Base-by-base conservation (phyloP, 2,329 filamentous ascomycete genomes). In the Xylariaceae sp. region DNA sequence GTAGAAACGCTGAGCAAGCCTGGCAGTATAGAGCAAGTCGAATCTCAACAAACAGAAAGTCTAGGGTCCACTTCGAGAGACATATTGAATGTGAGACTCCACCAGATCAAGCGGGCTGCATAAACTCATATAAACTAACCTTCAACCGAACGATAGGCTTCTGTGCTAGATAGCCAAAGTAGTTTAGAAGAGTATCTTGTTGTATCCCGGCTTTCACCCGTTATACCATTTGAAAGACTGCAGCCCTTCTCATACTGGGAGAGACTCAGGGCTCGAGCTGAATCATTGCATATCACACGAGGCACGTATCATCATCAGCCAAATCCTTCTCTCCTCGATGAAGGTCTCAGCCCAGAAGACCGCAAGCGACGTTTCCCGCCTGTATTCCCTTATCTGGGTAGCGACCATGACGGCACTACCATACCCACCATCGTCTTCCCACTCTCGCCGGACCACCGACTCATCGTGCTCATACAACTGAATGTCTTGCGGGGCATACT, bases 401-500 rank as follows among this genome's bases (percentile, higher is more conserved):
- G 34, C 6, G 40, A 37, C 14, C 12, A 39, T 21, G 43, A 57
- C 36, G 24, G 39, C 17, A 21, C 33, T 9, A 36, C 33, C 17
- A 45, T 57, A 5, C 63, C 63, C 6, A 12, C 43, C 17, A 53
- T 67, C 44, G 24, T 43, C 16, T 68, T 67, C 44, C 67, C 67
- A 3, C 47, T 69, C 3, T 67, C 67, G 1, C 40, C 61, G 1
- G 66, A 68, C 28, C 64, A 69, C 28, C 56, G 60, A 14, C 64
- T 67, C 5, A 49, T 68, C 16, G 64, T 66, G 6, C 48, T 69
- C 12, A 56, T 66, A 34, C 66, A 68, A 21, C 62, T 66, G 51
- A 69, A 68, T 16, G 66, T 54, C 16, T 59, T 68, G 19, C 60
- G 67, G 1, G 66, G 56, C 16, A 51, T 60, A n/a, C 45, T 69